These are phyloP conservation scores for Clonostachys byssicola DNA, from an alignment of 2,329 filamentous ascomycete species.

Conservation along the genomic window DNA sequence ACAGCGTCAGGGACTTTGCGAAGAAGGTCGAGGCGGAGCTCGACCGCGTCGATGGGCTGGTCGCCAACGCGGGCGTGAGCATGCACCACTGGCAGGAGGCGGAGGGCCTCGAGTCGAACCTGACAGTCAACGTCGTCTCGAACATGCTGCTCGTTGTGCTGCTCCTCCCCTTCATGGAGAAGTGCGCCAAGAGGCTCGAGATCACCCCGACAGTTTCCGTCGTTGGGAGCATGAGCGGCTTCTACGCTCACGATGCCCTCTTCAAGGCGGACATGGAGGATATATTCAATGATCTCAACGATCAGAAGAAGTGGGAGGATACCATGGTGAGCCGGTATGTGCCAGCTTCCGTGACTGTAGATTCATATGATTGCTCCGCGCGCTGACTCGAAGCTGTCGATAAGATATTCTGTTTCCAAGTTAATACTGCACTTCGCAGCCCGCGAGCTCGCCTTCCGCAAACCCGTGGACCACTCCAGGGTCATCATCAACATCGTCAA, in stretches of 20 bases:
- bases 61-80: constrained; percentile 31
- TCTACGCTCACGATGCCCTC: neutral
- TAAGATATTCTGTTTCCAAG: constrained; percentile 20
- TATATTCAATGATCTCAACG: constrained; percentile 1
- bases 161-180: neutral
- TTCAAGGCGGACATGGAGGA: neutral
- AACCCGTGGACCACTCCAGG: constrained; percentile 18
- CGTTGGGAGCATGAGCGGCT: neutral
- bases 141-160: neutral
- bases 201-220: neutral
- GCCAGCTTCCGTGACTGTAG: neutral
- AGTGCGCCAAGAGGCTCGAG: neutral
- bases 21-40: constrained; percentile 15
- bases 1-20: constrained; percentile 27
- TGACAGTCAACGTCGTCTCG: constrained; percentile 41
- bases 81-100: constrained; percentile 9
- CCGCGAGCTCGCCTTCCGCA: constrained; percentile 23
- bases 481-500: constrained; percentile 31
- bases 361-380: constrained; percentile 12
- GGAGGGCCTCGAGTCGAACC: constrained; percentile 34
- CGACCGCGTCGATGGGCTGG: constrained; percentile 33
- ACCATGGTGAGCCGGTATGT: neutral
- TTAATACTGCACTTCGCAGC: constrained; percentile 19
- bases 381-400: neutral
- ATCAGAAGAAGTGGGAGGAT: neutral